phyloP scores from a whole-genome alignment of 2,329 filamentous ascomycete species.

The Fusarium veterinarium region DNA sequence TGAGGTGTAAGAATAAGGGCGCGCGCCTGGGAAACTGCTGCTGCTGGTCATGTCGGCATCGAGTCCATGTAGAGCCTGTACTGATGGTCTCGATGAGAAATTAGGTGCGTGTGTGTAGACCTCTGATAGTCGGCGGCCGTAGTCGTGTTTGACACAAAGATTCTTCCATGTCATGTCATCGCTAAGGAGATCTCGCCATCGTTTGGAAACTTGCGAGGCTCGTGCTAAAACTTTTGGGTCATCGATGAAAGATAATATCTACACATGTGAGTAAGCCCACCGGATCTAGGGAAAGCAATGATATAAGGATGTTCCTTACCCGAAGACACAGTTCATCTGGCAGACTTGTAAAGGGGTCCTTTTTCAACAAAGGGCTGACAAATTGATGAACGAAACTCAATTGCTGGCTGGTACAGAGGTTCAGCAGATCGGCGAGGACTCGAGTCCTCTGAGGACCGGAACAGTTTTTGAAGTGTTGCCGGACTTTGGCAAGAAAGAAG shows the following conservation, averaged over 20 bases:
- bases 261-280: constrained; percentile 17
- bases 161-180: constrained; percentile 99
- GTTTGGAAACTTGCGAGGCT: constrained; percentile 93
- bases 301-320: constrained; percentile 63
- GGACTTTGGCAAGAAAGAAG: constrained; percentile 81
- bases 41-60: constrained; percentile 52
- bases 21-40: constrained; percentile 59
- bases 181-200: constrained; percentile 92
- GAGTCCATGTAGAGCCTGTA: constrained; percentile 47
- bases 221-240: constrained; percentile 93
- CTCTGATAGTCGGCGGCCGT: constrained; percentile 70
- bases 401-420: constrained; percentile 94
- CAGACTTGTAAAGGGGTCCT: constrained; percentile 92
- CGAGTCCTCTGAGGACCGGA: constrained; percentile 81
- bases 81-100: constrained; percentile 47
- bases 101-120: constrained; percentile 53
- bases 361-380: constrained; percentile 92
- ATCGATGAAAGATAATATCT: constrained; percentile 97
- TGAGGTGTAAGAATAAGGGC: constrained; percentile 52
- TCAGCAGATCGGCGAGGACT: constrained; percentile 87
- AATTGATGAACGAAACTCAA: constrained; percentile 97
- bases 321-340: constrained; percentile 93
- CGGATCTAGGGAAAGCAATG: not conserved
- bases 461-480: constrained; percentile 82
- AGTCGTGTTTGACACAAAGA: constrained; percentile 95